Base-by-base conservation (phyloP, 1,284 basidiomycete species). In the Boletus putidus region DNA sequence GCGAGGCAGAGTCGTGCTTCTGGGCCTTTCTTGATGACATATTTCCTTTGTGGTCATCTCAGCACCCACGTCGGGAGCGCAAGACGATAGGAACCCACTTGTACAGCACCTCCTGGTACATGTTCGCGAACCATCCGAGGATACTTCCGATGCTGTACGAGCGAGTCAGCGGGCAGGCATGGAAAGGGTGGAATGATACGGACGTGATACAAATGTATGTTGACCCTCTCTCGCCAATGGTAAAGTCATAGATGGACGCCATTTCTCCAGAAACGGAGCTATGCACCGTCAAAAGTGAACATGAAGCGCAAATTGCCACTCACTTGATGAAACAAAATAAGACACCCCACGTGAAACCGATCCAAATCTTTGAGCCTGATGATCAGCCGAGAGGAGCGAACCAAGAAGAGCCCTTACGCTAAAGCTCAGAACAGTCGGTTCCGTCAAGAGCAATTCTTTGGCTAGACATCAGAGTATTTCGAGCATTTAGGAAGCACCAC, bases 1-100 rank as follows among this genome's bases (percentile, higher is more conserved):
- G 85, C 79, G n/a, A 75, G 71, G 60, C 81, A 88, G 27, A 89
- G 73, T 10, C 87, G 77, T 6, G 87, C 87, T 68, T 88, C 87
- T 0, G 85, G 83, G 0, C 86, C 87, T 54, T 79, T 79, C 36
- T 73, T 79, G 59, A 27, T 31, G 11, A 70, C 77, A 8, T 74
- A 66, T 61, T 69, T 74, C 49, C 69, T 68, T n/a, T 56, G 61
- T 40, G 4, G 23, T 42, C 35, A 20, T 39, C n/a, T 71, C 39
- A 59, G 33, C 45, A 35, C n/a, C 21, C 45, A 23, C 4, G n/a
- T 70, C 62, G 59, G 53, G 16, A 46, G 53, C 18, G 18, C 35
- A 29, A 54, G 15, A 49, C 18, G 33, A 40, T 20, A 16, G 20
- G 16, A 49, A 59, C 69, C 1, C 10, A 74, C 69, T 54, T 73